phyloP scores from a whole-genome alignment of 192 early-diverging fungal species.

The Backusella morwellensis region DNA sequence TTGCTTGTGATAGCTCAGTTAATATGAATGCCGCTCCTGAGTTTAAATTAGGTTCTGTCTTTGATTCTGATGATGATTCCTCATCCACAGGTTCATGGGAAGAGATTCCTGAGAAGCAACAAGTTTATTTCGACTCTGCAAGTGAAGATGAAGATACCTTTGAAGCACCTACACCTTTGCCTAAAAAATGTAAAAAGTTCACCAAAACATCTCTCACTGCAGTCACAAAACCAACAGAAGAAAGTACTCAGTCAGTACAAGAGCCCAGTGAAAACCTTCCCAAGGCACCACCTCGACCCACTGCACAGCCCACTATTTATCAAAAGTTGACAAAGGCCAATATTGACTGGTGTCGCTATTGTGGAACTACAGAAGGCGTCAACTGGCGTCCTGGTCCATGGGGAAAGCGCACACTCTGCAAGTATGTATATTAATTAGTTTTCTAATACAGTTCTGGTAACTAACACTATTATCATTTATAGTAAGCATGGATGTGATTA shows the following conservation, averaged over 20 bases:
- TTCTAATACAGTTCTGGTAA: not conserved
- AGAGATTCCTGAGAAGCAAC: conserved; percentile 3
- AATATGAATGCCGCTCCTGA: conserved; percentile 8
- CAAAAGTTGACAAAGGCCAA: conserved; percentile 58
- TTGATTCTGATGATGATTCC: conserved; percentile 6
- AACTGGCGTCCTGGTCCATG: conserved; percentile 93
- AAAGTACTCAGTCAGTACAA: not conserved
- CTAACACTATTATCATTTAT: conserved; percentile 1
- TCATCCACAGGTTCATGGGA: conserved; percentile 13
- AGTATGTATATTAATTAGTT: conserved; percentile 47
- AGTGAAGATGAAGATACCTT: conserved; percentile 3
- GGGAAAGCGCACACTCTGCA: conserved; percentile 94
- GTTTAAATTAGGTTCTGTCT: not conserved
- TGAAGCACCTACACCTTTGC: not conserved
- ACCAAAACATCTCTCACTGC: not conserved
- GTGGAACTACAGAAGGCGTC: conserved; percentile 85
- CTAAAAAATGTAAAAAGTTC: not conserved
- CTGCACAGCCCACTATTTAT: conserved; percentile 51
- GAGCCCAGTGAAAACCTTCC: not conserved
- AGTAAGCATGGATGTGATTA: conserved; percentile 94
- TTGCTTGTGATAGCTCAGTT: not conserved
- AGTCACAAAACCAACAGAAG: not conserved
- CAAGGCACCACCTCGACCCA: conserved; percentile 23
- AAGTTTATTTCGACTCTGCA: not conserved
- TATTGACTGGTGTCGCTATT: conserved; percentile 90